Conservation (phyloP, 2,329 filamentous ascomycete genomes). For the Cercospora sp. region DNA sequence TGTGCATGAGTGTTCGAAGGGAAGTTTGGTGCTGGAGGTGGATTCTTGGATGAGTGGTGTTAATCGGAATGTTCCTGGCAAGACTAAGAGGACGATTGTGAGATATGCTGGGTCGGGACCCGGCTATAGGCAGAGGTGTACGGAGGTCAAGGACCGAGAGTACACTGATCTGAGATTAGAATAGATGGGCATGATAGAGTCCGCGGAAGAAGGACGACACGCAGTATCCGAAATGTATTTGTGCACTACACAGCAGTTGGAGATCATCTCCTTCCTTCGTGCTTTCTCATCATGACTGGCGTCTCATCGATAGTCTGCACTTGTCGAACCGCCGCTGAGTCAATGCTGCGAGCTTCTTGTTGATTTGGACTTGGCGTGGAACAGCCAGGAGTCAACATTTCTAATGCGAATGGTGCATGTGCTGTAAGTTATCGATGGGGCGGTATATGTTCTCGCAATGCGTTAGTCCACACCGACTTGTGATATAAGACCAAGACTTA, state of each 20-base stretch:
- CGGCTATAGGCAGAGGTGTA: conserved; percentile 44
- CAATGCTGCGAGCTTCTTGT: no score
- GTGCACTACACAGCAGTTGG: neutral
- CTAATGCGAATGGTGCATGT: no score
- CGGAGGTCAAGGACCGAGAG: conserved; percentile 30
- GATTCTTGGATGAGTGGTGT: conserved; percentile 60
- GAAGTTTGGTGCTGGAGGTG: conserved; percentile 50
- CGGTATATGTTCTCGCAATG: no score
- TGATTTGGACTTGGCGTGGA: no score
- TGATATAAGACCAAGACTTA: no score
- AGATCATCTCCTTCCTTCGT: neutral
- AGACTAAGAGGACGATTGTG: conserved; percentile 49
- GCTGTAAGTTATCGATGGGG: no score
- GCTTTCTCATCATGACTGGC: neutral
- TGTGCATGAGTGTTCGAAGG: conserved; percentile 50
- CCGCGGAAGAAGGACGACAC: no score
- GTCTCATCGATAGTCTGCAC: no score
- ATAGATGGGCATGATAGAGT: neutral
- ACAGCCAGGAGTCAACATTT: no score
- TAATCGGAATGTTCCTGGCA: conserved; percentile 52
- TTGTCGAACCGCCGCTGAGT: no score
- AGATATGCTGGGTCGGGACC: conserved; percentile 51
- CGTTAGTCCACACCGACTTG: no score
- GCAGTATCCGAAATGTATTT: neutral
- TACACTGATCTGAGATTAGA: conserved; percentile 29